Percentiles rank a stretch among this genome's conserved stretches.
Evolutionary conservation across 371 early-diverging fungal species (phyloP).

Genomic region (Syncephalastrum monosporum): DNA sequence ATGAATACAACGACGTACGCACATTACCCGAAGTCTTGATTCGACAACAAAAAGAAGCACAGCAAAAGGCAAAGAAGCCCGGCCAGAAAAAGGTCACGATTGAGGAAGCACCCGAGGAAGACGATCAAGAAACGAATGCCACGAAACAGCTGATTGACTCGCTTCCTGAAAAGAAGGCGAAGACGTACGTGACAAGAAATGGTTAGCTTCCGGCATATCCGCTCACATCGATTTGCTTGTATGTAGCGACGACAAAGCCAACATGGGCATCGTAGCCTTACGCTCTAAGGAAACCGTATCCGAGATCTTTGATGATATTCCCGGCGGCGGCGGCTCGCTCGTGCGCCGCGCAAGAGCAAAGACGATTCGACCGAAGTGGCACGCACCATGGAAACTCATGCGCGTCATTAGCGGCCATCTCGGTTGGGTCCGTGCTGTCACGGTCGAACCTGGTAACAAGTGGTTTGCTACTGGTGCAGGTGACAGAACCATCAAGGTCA

Average conservation of each 20-base stretch:
- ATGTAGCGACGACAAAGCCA: slow-evolving; percentile 25
- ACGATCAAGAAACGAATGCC: slow-evolving; percentile 16
- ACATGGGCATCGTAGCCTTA: slow-evolving; percentile 43
- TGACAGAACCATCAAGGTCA: slow-evolving; percentile 93
- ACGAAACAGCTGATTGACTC: slow-evolving; percentile 43
- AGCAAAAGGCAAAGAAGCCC: slow-evolving; percentile 41
- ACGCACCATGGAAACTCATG: slow-evolving; percentile 99
- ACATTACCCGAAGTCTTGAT: slow-evolving; percentile 64
- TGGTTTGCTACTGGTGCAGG: slow-evolving; percentile 98
- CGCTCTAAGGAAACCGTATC: slow-evolving; percentile 49
- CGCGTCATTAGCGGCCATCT: slow-evolving; percentile 95
- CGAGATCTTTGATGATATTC: slow-evolving; percentile 45
- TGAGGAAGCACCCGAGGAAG: slow-evolving; percentile 39
- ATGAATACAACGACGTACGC: slow-evolving; percentile 70
- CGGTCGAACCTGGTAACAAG: slow-evolving; percentile 92
- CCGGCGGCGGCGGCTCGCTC: slow-evolving; percentile 52
- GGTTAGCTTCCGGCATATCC: neutral
- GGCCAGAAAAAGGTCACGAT: slow-evolving; percentile 24
- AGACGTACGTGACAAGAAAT: slow-evolving; percentile 8
- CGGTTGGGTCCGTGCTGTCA: slow-evolving; percentile 94
- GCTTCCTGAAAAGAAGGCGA: slow-evolving; percentile 32
- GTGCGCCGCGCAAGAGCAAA: slow-evolving; percentile 61
- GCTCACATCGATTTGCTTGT: neutral
- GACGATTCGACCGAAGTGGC: slow-evolving; percentile 82
- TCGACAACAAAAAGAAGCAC: slow-evolving; percentile 55